phyloP scores from a whole-genome alignment of 257 asterid genomes.

The Plectranthus barbatus region DNA sequence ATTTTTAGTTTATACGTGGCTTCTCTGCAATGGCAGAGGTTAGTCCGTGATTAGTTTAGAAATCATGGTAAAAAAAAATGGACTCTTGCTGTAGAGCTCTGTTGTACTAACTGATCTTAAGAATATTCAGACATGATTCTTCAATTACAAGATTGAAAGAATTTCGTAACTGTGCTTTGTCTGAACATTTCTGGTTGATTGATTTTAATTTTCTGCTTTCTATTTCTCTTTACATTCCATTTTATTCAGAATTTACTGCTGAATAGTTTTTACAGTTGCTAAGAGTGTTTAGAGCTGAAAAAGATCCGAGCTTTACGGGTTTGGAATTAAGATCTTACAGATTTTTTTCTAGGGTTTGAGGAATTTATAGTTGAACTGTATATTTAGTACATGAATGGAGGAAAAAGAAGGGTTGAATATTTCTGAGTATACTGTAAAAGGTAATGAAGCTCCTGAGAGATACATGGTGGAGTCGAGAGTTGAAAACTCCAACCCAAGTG shows the following conservation, averaged over 20 bases:
- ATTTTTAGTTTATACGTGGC: slow-evolving; percentile 21
- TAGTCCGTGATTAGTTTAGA: slow-evolving; percentile 23
- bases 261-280: slow-evolving; percentile 14
- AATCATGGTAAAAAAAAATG: slow-evolving; percentile 18
- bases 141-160: slow-evolving; percentile 25
- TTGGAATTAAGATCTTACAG: not conserved
- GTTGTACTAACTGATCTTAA: slow-evolving; percentile 37
- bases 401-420: slow-evolving; percentile 54
- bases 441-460: slow-evolving; percentile 56
- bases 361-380: slow-evolving; percentile 6
- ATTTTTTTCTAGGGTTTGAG: not conserved
- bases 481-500: slow-evolving; percentile 35
- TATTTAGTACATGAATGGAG: slow-evolving; percentile 65
- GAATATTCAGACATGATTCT: slow-evolving; percentile 24
- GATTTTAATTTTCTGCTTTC: not conserved
- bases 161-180: slow-evolving; percentile 23
- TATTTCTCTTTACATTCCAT: slow-evolving; percentile 7
- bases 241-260: slow-evolving; percentile 11
- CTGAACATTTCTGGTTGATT: slow-evolving; percentile 15
- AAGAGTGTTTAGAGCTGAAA: slow-evolving; percentile 15
- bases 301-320: slow-evolving; percentile 29
- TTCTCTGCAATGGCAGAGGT: slow-evolving; percentile 42
- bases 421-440: slow-evolving; percentile 39
- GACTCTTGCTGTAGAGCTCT: slow-evolving; percentile 25
- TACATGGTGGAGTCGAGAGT: slow-evolving; percentile 46